phyloP scores from a whole-genome alignment of 768 basidiomycete species.

The Lactifluus rugatus region DNA sequence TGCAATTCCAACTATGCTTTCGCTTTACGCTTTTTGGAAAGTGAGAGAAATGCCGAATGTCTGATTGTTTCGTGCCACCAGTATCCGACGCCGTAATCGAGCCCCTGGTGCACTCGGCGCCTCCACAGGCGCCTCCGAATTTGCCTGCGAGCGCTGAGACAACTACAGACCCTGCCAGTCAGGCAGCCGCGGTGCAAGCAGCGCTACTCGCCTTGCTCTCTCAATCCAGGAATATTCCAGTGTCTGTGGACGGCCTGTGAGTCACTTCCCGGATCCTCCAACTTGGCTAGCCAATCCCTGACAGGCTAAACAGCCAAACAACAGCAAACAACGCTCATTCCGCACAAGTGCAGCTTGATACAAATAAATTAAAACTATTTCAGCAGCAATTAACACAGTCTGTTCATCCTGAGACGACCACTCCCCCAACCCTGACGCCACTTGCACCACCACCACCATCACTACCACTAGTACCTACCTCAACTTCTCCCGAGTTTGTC shows the following conservation, averaged over 20 bases:
- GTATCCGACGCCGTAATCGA: conserved; percentile 18
- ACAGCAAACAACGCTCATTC: conserved; percentile 39
- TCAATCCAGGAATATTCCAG: conserved; percentile 46
- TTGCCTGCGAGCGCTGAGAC: conserved; percentile 23
- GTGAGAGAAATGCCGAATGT: conserved; percentile 47
- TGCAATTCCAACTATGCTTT: conserved; percentile 58
- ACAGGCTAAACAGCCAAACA: conserved; percentile 43
- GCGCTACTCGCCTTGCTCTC: conserved; percentile 60
- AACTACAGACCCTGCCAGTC: conserved; percentile 21
- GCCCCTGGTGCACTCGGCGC: conserved; percentile 10
- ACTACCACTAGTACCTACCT: background rate
- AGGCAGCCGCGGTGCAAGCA: conserved; percentile 42
- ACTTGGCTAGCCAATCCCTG: background rate
- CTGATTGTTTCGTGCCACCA: conserved; percentile 34
- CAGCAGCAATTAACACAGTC: conserved; percentile 72
- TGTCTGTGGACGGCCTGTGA: conserved; percentile 30
- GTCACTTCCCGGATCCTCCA: conserved; percentile 20
- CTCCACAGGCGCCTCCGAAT: conserved; percentile 18
- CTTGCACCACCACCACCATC: conserved; percentile 20
- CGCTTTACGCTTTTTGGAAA: conserved; percentile 35
- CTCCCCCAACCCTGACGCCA: background rate
- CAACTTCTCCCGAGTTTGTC: background rate
- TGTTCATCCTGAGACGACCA: conserved; percentile 25
- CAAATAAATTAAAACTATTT: conserved; percentile 57
- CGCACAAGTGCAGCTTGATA: conserved; percentile 33